Percentiles rank a stretch among this genome's conserved stretches.
phyloP scores from a whole-genome alignment of 345 rosid species.

The Barbarea vulgaris region DNA sequence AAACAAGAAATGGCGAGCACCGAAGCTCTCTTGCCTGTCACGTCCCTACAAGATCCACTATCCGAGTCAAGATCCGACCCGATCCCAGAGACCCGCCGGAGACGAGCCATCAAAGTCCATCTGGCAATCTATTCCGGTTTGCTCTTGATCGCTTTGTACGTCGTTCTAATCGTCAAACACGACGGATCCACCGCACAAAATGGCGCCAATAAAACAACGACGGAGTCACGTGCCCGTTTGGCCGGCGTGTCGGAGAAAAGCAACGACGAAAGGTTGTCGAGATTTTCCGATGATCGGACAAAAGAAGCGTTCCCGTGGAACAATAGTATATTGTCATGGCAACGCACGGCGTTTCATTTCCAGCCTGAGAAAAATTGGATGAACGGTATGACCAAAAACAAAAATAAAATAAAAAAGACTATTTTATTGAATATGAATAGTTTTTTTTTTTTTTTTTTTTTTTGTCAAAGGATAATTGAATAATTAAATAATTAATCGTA shows the following conservation, averaged over 20 bases:
- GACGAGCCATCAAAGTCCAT: slow-evolving; percentile 31
- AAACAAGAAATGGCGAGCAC: slow-evolving; percentile 36
- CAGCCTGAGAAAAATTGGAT: slow-evolving; percentile 97
- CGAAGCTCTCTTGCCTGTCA: slow-evolving; percentile 38
- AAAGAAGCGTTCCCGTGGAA: slow-evolving; percentile 61
- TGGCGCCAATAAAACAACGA: slow-evolving; percentile 13
- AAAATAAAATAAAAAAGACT: neutral
- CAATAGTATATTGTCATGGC: slow-evolving; percentile 88
- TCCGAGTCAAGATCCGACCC: slow-evolving; percentile 27
- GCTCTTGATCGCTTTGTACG: slow-evolving; percentile 43
- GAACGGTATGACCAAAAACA: slow-evolving; percentile 63
- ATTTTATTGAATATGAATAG: neutral
- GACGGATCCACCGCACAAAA: slow-evolving; percentile 16
- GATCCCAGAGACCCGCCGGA: slow-evolving; percentile 31
- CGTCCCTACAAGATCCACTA: slow-evolving; percentile 32
- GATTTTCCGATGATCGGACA: neutral
- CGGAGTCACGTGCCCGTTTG: slow-evolving; percentile 48
- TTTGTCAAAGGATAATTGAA: no score
- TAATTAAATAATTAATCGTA: neutral
- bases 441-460: no score
- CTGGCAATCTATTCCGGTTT: slow-evolving; percentile 39
- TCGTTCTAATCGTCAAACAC: slow-evolving; percentile 38
- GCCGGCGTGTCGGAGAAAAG: slow-evolving; percentile 82
- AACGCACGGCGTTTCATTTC: slow-evolving; percentile 89
- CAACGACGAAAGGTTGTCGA: neutral